Conservation (phyloP, 2,329 filamentous ascomycete species). For the Gliomastix tumulicola region DNA sequence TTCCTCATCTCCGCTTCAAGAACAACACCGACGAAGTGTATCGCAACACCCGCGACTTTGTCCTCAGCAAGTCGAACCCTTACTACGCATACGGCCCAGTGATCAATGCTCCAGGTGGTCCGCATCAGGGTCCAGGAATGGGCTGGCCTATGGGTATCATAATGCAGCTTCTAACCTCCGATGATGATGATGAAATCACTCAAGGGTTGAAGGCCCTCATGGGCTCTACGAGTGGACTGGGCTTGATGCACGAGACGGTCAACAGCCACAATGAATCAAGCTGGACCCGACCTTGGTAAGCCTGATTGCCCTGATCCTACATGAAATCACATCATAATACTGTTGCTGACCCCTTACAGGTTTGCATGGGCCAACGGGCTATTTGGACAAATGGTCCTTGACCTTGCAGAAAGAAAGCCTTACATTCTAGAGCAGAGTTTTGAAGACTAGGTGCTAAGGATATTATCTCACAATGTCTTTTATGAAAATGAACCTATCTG, state of each 20-base stretch:
- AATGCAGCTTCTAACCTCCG: slow-evolving; percentile 69
- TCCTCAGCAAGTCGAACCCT: slow-evolving; percentile 64
- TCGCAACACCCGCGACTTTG: slow-evolving; percentile 69
- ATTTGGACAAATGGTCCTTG: slow-evolving; percentile 77
- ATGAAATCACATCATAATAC: slow-evolving; percentile 7
- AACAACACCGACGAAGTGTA: slow-evolving; percentile 57
- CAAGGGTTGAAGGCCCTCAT: slow-evolving; percentile 57
- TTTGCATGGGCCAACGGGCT: slow-evolving; percentile 86
- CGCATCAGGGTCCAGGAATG: slow-evolving; percentile 53
- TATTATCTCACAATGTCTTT: too few species aligned
- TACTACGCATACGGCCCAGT: slow-evolving; percentile 57
- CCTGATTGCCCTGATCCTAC: slow-evolving; percentile 1
- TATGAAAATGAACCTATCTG: too few species aligned
- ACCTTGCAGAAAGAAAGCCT: slow-evolving; percentile 68
- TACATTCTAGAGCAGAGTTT: slow-evolving; percentile 48
- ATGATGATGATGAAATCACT: slow-evolving; percentile 68
- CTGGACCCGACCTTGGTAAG: slow-evolving; percentile 28
- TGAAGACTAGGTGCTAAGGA: slow-evolving; percentile 27
- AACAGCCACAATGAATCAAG: slow-evolving; percentile 20
- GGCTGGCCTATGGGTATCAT: slow-evolving; percentile 88
- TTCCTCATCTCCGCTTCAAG: slow-evolving; percentile 50
- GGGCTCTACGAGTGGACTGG: slow-evolving; percentile 63
- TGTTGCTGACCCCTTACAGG: slow-evolving; percentile 43
- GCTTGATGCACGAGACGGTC: slow-evolving; percentile 66
- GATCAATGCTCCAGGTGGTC: slow-evolving; percentile 43